phyloP scores from a whole-genome alignment of 2,329 filamentous ascomycete genomes.

The Clonostachys solani region DNA sequence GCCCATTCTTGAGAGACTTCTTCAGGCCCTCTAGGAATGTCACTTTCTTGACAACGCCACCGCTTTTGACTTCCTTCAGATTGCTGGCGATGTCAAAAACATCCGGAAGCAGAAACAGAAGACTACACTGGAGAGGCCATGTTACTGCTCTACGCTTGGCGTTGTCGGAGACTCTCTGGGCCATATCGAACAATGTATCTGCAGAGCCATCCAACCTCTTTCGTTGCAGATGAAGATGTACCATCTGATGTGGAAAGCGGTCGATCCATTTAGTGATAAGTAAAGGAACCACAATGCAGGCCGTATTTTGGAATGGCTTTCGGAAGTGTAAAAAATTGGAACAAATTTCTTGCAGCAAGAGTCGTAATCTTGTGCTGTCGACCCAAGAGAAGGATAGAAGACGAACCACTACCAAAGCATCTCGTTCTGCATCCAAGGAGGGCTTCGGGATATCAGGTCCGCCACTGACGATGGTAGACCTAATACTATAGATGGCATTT shows the following conservation, averaged over 20 bases:
- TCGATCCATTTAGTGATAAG: conserved; percentile 64
- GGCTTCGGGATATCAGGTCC: conserved; percentile 25
- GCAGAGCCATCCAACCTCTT: conserved; percentile 60
- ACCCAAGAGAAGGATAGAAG: conserved; percentile 62
- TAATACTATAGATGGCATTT: conserved; percentile 44
- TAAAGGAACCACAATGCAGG: conserved; percentile 58
- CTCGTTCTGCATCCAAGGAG: conserved; percentile 43
- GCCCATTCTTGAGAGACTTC: conserved; percentile 59
- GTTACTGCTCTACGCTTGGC: conserved; percentile 49
- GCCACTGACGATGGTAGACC: conserved; percentile 34
- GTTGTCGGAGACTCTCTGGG: conserved; percentile 55
- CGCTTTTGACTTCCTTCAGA: conserved; percentile 58
- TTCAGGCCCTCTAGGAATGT: conserved; percentile 59
- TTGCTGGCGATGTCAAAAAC: conserved; percentile 68
- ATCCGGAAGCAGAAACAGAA: conserved; percentile 62
- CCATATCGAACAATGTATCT: conserved; percentile 68
- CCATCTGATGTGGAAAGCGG: conserved; percentile 60
- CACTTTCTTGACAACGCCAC: conserved; percentile 61
- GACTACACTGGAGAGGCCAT: conserved; percentile 57
- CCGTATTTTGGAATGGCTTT: conserved; percentile 58
- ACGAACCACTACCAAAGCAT: conserved; percentile 49
- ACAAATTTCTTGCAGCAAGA: conserved; percentile 62
- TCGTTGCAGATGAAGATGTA: conserved; percentile 55
- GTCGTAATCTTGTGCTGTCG: conserved; percentile 55
- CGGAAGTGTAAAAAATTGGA: conserved; percentile 64